Base-by-base conservation (phyloP, 345 rosid genomes). In the Erysimum cheiranthoides region DNA sequence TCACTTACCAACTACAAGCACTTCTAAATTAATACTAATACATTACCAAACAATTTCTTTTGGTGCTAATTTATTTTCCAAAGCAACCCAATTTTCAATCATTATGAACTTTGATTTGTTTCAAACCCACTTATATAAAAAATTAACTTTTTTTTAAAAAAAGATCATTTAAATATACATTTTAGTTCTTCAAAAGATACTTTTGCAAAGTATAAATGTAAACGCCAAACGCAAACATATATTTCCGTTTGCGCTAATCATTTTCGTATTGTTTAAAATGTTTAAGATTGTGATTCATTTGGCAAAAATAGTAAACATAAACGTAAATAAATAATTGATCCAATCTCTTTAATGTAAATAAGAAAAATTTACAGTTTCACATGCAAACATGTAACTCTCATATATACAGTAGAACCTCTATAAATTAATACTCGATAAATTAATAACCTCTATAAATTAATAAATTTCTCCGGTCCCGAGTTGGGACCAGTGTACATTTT, bases 1-100 rank as follows among this genome's bases (percentile, higher is more conserved):
- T 62, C 70, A 69, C 51, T 76, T 32, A 70, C 75, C 80, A 8
- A 76, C 75, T 43, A 53, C 71, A 61, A 61, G 66, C 75, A 76
- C 70, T 53, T 69, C 59, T 14, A 25, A 27, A 40, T 7, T 52
- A n/a, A 32, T 58, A 60, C 61, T 61, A 68, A 51, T 68, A 51
- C 73, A 25, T 52, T 11, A 61, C 35, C 70, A 43, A 69, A 76
- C 74, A 5, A 52, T 21, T 51, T 42, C n/a, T 61, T 74, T 61
- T 34, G 27, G 25, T 51, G 49, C 16, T 68, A 60, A 30, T 49
- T 61, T 68, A 75, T 21, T 36, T 45, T 31, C 38, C 43, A 35
- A 70, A 68, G 49, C 54, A 51, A 38, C 53, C 21, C 35, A 25
- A 62, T 0, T 32, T 63, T 53, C 40, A 0, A 27, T 51, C 65